Percentiles rank a stretch among this genome's conserved stretches.
Evolutionary conservation across 78 protist genomes (phyloP).

Genomic region (Monosiga brevicollis): DNA sequence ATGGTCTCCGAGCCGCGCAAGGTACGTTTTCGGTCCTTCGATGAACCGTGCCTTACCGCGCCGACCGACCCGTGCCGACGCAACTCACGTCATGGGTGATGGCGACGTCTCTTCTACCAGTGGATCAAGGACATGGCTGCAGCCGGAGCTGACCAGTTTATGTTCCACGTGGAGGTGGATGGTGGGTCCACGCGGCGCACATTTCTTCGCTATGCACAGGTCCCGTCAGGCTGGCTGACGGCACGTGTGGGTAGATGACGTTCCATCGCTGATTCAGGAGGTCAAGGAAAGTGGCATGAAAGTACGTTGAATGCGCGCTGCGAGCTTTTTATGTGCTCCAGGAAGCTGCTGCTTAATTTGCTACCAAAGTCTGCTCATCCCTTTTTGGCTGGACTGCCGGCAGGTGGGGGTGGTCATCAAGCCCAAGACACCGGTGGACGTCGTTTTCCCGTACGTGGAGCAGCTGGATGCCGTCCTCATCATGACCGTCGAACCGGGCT

Average conservation of each 20-base stretch:
- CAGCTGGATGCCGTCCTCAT: conserved; percentile 79
- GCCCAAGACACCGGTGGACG: conserved; percentile 82
- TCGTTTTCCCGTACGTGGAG: conserved; percentile 4
- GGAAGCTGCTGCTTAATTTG: too few relatives aligned
- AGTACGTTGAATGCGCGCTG: conserved; percentile 35
- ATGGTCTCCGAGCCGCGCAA: conserved; percentile 89
- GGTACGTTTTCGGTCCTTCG: too few relatives aligned
- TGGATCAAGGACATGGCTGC: conserved; percentile 74
- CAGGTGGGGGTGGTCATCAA: conserved; percentile 70
- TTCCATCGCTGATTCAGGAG: conserved; percentile 22
- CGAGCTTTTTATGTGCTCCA: too few relatives aligned
- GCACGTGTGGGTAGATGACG: conserved; percentile 4
- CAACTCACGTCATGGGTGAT: too few relatives aligned
- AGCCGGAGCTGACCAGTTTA: conserved; percentile 80
- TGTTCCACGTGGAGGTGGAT: conserved; percentile 91
- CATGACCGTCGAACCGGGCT: conserved; percentile 99
- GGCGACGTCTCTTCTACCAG: not conserved
- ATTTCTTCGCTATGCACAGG: not conserved
- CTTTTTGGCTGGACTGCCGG: conserved; percentile 42
- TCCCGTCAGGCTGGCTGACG: not conserved
- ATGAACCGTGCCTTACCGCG: too few relatives aligned
- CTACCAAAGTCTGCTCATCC: too few relatives aligned
- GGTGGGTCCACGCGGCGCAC: not conserved
- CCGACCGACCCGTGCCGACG: not conserved
- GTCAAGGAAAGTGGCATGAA: conserved; percentile 71